Percentiles rank a stretch among this genome's conserved stretches.
Evolutionary conservation across 305 asterid species (phyloP).

Genomic region (Plantago lanceolata): DNA sequence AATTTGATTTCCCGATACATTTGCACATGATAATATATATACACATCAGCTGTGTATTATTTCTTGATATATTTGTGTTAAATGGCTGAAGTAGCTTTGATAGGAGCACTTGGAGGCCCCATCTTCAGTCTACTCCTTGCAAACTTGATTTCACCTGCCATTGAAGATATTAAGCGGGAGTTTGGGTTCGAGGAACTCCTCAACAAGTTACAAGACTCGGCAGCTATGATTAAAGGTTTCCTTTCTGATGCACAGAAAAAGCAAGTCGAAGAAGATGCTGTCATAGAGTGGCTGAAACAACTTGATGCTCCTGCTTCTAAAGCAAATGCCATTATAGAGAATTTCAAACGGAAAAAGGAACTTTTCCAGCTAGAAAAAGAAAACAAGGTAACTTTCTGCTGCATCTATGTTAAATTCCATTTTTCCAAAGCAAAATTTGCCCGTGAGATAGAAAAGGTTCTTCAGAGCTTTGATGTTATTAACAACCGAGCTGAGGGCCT

Average conservation of each 20-base stretch:
- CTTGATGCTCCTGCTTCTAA: constrained; percentile 24
- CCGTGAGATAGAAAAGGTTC: constrained; percentile 19
- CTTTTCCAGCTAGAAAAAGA: too few relatives aligned
- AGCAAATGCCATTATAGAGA: constrained; percentile 19
- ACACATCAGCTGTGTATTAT: too few relatives aligned
- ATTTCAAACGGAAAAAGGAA: constrained; percentile 4
- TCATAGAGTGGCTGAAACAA: constrained; percentile 18
- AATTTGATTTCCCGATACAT: too few relatives aligned
- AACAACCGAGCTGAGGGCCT: background rate
- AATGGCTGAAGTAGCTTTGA: too few relatives aligned
- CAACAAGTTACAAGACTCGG: background rate
- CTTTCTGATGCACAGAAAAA: constrained; percentile 18
- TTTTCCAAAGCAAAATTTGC: constrained; percentile 7
- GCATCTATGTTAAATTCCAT: background rate
- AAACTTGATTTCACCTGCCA: background rate
- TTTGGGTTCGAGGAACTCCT: background rate
- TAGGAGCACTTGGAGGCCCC: too few relatives aligned
- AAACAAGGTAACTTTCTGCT: background rate
- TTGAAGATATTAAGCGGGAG: background rate
- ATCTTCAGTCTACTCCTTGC: too few relatives aligned
- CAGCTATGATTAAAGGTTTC: constrained; percentile 12
- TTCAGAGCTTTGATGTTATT: constrained; percentile 9
- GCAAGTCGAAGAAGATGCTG: background rate
- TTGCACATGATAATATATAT: too few relatives aligned
- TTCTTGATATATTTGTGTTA: too few relatives aligned